phyloP scores from a whole-genome alignment of 2,329 filamentous ascomycete species.

The Trichoderma sp. region DNA sequence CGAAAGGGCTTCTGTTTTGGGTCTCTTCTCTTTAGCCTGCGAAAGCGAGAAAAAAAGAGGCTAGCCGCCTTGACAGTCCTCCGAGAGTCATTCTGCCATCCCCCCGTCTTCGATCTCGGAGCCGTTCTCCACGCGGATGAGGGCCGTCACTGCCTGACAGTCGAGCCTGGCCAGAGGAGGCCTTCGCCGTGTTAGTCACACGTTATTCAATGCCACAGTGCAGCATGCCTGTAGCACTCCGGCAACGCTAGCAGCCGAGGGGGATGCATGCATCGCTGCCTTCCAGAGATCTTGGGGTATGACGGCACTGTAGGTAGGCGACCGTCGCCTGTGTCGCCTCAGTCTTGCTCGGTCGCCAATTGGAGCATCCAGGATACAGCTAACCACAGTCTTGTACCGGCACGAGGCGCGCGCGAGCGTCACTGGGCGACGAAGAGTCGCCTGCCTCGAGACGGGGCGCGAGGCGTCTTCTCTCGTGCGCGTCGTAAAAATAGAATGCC shows the following conservation, averaged over 20 bases:
- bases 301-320: constrained; percentile 1
- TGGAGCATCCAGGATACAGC: background rate
- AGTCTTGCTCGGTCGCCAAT: background rate
- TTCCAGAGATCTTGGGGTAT: constrained; percentile 15
- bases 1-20: background rate
- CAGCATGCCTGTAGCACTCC: background rate
- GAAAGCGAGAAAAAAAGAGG: background rate
- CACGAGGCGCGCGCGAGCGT: constrained; percentile 1
- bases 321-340: background rate
- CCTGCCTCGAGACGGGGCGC: background rate
- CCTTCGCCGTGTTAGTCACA: background rate
- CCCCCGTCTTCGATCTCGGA: constrained; percentile 12
- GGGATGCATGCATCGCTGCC: constrained; percentile 9
- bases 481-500: constrained; percentile 5
- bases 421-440: background rate
- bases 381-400: constrained; percentile 9
- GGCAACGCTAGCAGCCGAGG: constrained; percentile 11
- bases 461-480: constrained; percentile 5
- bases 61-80: background rate
- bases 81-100: background rate
- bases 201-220: background rate
- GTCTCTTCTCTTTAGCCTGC: background rate
- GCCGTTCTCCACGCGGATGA: constrained; percentile 12
- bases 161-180: background rate
- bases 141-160: background rate